Conservation (phyloP, 208 protist species). For the Crithidia expoeki region DNA sequence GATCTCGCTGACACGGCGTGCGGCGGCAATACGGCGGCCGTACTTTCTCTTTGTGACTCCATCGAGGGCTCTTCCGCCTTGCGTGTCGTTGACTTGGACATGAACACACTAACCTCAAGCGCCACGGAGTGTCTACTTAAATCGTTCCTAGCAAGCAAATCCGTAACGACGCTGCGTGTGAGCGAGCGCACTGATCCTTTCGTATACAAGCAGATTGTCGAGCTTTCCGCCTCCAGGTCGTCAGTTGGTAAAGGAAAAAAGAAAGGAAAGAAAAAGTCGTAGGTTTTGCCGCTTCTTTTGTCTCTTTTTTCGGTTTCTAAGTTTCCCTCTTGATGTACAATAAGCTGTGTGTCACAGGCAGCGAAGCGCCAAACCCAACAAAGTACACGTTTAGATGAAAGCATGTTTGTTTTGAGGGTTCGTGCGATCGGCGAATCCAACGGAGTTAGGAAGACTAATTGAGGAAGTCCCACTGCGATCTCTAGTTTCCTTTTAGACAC, state of each 20-base stretch:
- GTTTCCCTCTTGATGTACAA: slow-evolving; percentile 1
- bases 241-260: slow-evolving; percentile 39
- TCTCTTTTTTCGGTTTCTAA: not conserved
- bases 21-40: slow-evolving; percentile 44
- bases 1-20: slow-evolving; percentile 87
- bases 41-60: slow-evolving; percentile 82
- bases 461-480: too few relatives aligned
- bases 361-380: too few relatives aligned
- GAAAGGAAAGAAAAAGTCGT: slow-evolving; percentile 33
- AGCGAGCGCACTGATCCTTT: slow-evolving; percentile 67
- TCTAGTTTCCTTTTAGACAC: too few relatives aligned
- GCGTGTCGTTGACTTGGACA: slow-evolving; percentile 69
- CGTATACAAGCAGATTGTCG: slow-evolving; percentile 70
- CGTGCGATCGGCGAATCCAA: too few relatives aligned
- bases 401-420: too few relatives aligned
- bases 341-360: not conserved
- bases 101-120: slow-evolving; percentile 68
- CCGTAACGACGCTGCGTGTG: slow-evolving; percentile 50
- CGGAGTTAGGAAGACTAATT: too few relatives aligned
- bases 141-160: slow-evolving; percentile 60
- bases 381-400: too few relatives aligned
- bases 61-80: slow-evolving; percentile 64
- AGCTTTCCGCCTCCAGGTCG: slow-evolving; percentile 51
- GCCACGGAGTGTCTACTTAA: slow-evolving; percentile 52
- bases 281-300: not conserved